Conservation (phyloP, 2,329 filamentous ascomycete species). For the Beauveria caledonica region DNA sequence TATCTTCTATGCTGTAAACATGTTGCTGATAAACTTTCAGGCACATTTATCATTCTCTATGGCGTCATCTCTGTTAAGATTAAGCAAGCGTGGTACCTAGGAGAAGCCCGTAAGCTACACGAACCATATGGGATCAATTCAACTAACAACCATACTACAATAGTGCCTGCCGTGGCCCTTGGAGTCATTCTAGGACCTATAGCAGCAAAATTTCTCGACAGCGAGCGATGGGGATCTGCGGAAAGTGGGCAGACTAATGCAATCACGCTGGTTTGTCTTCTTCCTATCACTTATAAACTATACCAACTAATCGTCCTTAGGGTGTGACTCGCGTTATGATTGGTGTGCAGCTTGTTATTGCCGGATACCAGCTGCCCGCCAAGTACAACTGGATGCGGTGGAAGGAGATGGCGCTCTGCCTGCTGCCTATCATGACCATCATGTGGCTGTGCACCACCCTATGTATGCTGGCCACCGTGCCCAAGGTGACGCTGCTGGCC, state of each 20-base stretch:
- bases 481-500: conserved; percentile 43
- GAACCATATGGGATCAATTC: neutral
- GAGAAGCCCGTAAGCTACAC: conserved; percentile 39
- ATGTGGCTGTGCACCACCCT: conserved; percentile 53
- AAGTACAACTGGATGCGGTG: conserved; percentile 42
- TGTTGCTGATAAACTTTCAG: conserved; percentile 13
- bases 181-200: conserved; percentile 48
- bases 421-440: conserved; percentile 52
- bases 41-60: conserved; percentile 39
- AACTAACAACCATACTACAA: neutral
- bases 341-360: conserved; percentile 54
- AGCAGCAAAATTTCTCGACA: conserved; percentile 43
- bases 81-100: conserved; percentile 45
- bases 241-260: conserved; percentile 20
- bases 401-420: conserved; percentile 45
- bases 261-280: conserved; percentile 31
- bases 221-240: conserved; percentile 31
- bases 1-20: too few species aligned
- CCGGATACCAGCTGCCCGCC: conserved; percentile 52
- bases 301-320: conserved; percentile 11
- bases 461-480: conserved; percentile 47
- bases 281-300: neutral
- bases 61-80: conserved; percentile 44
- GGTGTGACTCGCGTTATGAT: conserved; percentile 50
- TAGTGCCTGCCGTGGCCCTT: conserved; percentile 49